phyloP scores from a whole-genome alignment of 352 stramenopile species.

The Pythium dissotocum region DNA sequence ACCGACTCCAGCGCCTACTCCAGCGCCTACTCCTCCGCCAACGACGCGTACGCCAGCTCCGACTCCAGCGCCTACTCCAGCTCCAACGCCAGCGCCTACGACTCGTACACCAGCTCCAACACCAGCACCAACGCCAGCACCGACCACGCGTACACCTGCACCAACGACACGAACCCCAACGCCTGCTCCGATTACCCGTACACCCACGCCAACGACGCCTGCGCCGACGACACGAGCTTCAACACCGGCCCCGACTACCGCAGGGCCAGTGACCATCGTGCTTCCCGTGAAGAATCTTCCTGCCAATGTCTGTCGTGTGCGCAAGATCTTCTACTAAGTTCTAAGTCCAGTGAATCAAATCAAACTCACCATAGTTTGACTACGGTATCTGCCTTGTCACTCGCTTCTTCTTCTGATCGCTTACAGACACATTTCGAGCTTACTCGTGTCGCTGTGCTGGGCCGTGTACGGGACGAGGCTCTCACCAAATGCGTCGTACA shows the following conservation, averaged over 20 bases:
- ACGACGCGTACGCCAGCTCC: slow-evolving; percentile 9
- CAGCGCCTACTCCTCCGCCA: background rate
- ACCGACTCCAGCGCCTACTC: background rate
- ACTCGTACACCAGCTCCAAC: slow-evolving; percentile 1
- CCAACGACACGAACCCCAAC: slow-evolving; percentile 12
- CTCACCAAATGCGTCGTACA: slow-evolving; percentile 83
- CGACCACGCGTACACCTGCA: slow-evolving; percentile 17
- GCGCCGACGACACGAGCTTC: slow-evolving; percentile 14
- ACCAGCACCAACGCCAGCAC: background rate
- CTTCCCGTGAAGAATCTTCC: background rate
- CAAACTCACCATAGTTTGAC: slow-evolving; percentile 8
- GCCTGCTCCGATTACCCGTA: slow-evolving; percentile 9
- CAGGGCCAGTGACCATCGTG: slow-evolving; percentile 17
- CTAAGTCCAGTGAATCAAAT: background rate
- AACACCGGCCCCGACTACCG: background rate
- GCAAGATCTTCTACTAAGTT: slow-evolving; percentile 22
- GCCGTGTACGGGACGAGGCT: slow-evolving; percentile 76
- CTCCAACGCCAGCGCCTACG: slow-evolving; percentile 8
- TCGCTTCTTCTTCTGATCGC: background rate
- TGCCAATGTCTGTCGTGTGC: slow-evolving; percentile 22
- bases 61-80: slow-evolving; percentile 8
- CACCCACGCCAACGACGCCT: slow-evolving; percentile 9
- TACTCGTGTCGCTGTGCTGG: slow-evolving; percentile 21
- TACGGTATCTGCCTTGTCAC: background rate
- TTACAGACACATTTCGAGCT: slow-evolving; percentile 27